Conservation (phyloP, 2,329 filamentous ascomycete species). For the Fusarium austroafricanum region DNA sequence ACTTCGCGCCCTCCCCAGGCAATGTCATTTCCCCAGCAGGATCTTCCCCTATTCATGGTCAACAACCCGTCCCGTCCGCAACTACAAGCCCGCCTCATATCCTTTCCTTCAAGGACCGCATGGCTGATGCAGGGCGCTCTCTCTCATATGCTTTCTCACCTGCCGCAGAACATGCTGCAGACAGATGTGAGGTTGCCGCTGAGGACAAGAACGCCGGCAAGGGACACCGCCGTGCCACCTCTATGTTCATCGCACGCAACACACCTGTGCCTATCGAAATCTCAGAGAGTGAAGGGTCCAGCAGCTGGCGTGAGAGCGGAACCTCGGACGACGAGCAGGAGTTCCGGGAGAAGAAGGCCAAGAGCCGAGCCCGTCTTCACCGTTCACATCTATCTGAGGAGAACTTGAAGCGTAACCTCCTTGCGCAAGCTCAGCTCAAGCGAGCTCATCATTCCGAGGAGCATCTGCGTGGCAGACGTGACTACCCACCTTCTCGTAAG, state of each 20-base stretch:
- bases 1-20: slow-evolving; percentile 6
- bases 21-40: background rate
- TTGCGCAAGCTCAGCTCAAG: slow-evolving; percentile 4
- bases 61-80: slow-evolving; percentile 10
- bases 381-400: slow-evolving; percentile 18
- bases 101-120: slow-evolving; percentile 19
- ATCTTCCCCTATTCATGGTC: slow-evolving; percentile 10
- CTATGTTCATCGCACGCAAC: slow-evolving; percentile 3
- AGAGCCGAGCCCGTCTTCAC: background rate
- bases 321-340: slow-evolving; percentile 15
- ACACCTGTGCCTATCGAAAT: background rate
- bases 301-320: slow-evolving; percentile 7
- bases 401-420: slow-evolving; percentile 25
- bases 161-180: slow-evolving; percentile 16
- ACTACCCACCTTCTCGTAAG: background rate
- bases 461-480: background rate
- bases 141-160: slow-evolving; percentile 8
- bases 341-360: background rate
- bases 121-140: background rate
- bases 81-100: background rate
- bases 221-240: slow-evolving; percentile 14
- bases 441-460: slow-evolving; percentile 12
- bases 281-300: slow-evolving; percentile 13
- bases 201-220: slow-evolving; percentile 8
- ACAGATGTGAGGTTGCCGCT: slow-evolving; percentile 13